Base-by-base conservation (phyloP, 371 early-diverging fungal species). In the Rhizopus arrhizus region DNA sequence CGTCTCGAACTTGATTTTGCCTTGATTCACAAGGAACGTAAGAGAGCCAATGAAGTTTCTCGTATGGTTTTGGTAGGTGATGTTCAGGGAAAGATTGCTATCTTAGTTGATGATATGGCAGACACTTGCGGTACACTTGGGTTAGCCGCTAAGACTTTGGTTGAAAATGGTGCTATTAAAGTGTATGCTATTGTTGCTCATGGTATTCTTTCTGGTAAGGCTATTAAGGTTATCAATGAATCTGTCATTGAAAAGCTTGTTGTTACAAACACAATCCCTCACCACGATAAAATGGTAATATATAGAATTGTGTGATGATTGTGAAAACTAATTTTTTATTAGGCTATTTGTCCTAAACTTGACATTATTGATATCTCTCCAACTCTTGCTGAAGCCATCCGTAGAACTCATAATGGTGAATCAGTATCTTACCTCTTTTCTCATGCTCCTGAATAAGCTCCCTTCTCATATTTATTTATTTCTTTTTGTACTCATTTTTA, bases 1-100 rank as follows among this genome's bases (percentile, higher is more conserved):
- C 89, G 90, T 60, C 77, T 98, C 54, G 89, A 95, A 60, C 72
- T 96, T 56, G 96, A 96, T 66, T 98, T 98, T 77, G 98, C 97
- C n/a, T 75, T 98, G 73, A 96, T 98, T 68, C 97, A 98, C 89
- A 96, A 96, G 82, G 97, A 97, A 81, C 92, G 97, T 60, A 89
- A 89, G 72, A 91, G 91, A 83, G 94, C 93, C 53, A 94, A 93
- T 75, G 94, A 93, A 81, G 94, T 95, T 28, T 93, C 93, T 35
- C 89, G 91, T 60, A 95, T 96, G 95, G 91, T 94, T 36, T 79
- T 98, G 36, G 97, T 98, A 6, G 98, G 98, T 57, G 95, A 97
- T 74, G 98, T 98, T 46, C 84, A 74, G 65, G 94, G 85, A 61
- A 89, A 91, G 80, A 84, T 89, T 61, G 95, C 93, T 43, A 94